Percentiles rank a stretch among this genome's conserved stretches.
Conservation (phyloP, 192 early-diverging fungal species). For the Rhizoclosmatium globosum region DNA sequence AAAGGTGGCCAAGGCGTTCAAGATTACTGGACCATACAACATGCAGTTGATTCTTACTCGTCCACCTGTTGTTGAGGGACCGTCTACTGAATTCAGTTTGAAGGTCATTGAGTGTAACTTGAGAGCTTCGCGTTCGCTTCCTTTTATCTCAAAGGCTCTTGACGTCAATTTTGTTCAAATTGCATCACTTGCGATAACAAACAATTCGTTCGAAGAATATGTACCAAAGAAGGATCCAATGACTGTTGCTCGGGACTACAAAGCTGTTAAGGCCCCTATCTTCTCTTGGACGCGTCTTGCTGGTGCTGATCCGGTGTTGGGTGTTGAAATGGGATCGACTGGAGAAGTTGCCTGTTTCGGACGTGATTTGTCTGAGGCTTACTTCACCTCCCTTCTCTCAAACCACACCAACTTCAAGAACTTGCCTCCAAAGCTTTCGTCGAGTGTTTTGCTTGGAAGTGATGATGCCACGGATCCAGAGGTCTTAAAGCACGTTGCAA, state of each 20-base stretch:
- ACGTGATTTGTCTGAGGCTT: constrained; percentile 86
- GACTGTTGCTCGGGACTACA: constrained; percentile 61
- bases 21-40: constrained; percentile 97
- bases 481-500: constrained; percentile 78
- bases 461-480: constrained; percentile 75
- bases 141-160: constrained; percentile 95
- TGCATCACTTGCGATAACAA: constrained; percentile 83
- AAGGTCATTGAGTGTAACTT: constrained; percentile 99
- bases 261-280: constrained; percentile 93
- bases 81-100: constrained; percentile 56
- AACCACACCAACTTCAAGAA: constrained; percentile 88
- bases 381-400: constrained; percentile 78
- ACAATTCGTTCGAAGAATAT: constrained; percentile 60
- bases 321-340: constrained; percentile 98
- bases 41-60: constrained; percentile 90
- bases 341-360: constrained; percentile 99
- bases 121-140: constrained; percentile 97
- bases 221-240: constrained; percentile 57
- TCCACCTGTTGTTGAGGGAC: constrained; percentile 26
- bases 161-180: constrained; percentile 92
- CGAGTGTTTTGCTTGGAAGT: constrained; percentile 69
- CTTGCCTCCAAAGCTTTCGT: constrained; percentile 70
- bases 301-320: constrained; percentile 95
- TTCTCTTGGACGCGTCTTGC: constrained; percentile 96
- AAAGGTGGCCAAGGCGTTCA: constrained; percentile 87